These are phyloP conservation scores for Babesia ovata DNA, from an alignment of 169 alveolate species.

Conservation along the genomic window DNA sequence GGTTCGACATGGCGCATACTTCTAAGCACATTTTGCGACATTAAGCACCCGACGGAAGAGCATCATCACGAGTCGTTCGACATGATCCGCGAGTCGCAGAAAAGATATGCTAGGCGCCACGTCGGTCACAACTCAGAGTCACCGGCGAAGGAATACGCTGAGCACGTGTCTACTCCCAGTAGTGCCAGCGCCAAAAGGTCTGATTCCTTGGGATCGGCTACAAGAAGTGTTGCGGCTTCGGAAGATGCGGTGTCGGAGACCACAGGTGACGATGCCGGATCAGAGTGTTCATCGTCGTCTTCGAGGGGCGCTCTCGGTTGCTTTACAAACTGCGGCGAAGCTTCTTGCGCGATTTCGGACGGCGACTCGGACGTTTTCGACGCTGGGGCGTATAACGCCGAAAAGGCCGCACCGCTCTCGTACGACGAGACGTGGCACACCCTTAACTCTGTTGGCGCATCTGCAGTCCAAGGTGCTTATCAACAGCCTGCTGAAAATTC, in stretches of 20 bases:
- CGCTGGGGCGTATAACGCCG: slow-evolving; percentile 3
- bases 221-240: not conserved
- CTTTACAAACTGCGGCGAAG: slow-evolving; percentile 1
- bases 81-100: slow-evolving; percentile 33
- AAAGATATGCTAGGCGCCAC: not conserved
- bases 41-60: slow-evolving; percentile 20
- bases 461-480: too few species aligned
- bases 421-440: slow-evolving; percentile 51
- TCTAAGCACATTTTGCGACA: slow-evolving; percentile 46
- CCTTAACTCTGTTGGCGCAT: not conserved
- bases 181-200: not conserved
- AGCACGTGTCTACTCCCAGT: not conserved
- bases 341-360: slow-evolving; percentile 6
- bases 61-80: slow-evolving; percentile 19
- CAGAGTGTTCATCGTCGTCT: not conserved
- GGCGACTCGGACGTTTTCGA: slow-evolving; percentile 21
- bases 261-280: not conserved
- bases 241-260: not conserved
- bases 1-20: slow-evolving; percentile 45
- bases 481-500: too few species aligned
- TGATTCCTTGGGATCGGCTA: too few species aligned
- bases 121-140: not conserved
- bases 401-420: slow-evolving; percentile 21
- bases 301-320: not conserved
- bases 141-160: not conserved